Conservation (phyloP, 1,139 yeast species). For the Yamadazyma dushanensis region DNA sequence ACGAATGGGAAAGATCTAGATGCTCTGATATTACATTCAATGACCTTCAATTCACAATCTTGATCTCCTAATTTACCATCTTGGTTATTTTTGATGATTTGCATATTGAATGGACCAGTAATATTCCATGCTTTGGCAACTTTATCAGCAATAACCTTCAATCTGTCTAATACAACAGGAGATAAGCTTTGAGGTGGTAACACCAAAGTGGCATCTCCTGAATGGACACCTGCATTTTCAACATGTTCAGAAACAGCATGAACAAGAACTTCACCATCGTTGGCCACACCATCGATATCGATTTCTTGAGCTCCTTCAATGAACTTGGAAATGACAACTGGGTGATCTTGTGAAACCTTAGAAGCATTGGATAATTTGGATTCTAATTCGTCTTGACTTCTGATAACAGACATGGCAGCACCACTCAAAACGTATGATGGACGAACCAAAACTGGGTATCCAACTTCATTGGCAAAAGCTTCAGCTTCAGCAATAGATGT, state of each 20-base stretch:
- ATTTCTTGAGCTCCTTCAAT: conserved; percentile 96
- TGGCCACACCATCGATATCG: conserved; percentile 95
- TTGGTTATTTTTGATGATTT: conserved; percentile 73
- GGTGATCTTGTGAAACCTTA: conserved; percentile 91
- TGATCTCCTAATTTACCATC: conserved; percentile 46
- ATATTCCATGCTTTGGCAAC: conserved; percentile 94
- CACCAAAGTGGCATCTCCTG: conserved; percentile 96
- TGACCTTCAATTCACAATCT: conserved; percentile 76
- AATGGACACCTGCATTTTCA: conserved; percentile 98
- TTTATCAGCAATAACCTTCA: conserved; percentile 83
- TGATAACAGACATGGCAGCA: conserved; percentile 97
- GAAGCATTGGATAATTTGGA: conserved; percentile 82
- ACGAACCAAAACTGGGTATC: conserved; percentile 95
- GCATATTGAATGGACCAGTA: conserved; percentile 98
- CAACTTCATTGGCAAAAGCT: conserved; percentile 78
- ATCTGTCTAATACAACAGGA: conserved; percentile 56
- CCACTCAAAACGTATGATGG: conserved; percentile 97
- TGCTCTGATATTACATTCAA: conserved; percentile 98
- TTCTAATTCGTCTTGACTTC: conserved; percentile 74
- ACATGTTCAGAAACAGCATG: conserved; percentile 98
- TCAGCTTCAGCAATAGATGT: conserved; percentile 86
- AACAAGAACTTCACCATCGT: conserved; percentile 80
- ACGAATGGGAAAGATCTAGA: conserved; percentile 99
- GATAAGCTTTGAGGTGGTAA: conserved; percentile 84
- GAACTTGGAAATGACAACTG: conserved; percentile 95